phyloP scores from a whole-genome alignment of 176 grass and related monocot species.

The Panicum miliaceum region DNA sequence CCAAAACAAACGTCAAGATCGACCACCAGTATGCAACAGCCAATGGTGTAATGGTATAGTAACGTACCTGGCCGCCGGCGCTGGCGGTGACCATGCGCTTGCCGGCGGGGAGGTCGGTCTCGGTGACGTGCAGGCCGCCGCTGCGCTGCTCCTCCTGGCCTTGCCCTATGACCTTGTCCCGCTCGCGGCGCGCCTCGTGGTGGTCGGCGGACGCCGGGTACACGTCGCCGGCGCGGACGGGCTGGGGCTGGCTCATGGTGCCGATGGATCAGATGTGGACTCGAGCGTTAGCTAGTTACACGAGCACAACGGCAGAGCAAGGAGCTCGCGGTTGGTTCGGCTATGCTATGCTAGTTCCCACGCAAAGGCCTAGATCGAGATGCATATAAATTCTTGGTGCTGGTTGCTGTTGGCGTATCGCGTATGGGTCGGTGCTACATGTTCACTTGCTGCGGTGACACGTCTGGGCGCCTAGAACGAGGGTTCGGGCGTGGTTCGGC shows the following conservation, averaged over 20 bases:
- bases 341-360: background rate
- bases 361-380: background rate
- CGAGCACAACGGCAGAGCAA: background rate
- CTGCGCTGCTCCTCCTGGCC: background rate
- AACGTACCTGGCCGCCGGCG: slow-evolving; percentile 34
- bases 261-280: background rate
- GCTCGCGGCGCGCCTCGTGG: slow-evolving; percentile 26
- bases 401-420: background rate
- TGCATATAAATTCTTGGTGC: background rate
- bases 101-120: slow-evolving; percentile 29
- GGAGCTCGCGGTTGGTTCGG: background rate
- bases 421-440: background rate
- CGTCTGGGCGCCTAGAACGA: background rate
- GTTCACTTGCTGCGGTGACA: background rate
- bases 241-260: slow-evolving; percentile 39
- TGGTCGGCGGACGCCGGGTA: slow-evolving; percentile 15
- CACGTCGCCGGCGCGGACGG: slow-evolving; percentile 35
- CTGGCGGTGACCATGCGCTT: slow-evolving; percentile 42
- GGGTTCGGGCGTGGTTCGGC: background rate
- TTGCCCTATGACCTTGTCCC: background rate
- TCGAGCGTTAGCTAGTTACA: background rate
- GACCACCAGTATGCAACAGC: background rate
- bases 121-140: slow-evolving; percentile 16
- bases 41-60: background rate
- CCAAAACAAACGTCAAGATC: background rate